Evolutionary conservation across 2,329 filamentous ascomycete species (phyloP), one percentile per base, ranked within the genome.

Genomic region (Cercospora sp.): DNA sequence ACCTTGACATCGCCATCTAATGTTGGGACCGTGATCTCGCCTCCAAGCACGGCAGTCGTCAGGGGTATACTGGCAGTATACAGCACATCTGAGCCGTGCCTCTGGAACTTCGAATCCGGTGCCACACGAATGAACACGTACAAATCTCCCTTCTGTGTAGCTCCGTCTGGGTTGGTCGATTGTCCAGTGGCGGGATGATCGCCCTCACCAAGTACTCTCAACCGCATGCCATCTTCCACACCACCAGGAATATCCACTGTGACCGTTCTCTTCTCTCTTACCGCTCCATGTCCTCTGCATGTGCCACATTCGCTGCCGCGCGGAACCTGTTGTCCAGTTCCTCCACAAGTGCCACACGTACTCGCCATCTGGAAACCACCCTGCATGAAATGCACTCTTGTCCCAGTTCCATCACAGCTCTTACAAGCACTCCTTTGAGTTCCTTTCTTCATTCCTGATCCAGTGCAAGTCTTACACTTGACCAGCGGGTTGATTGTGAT

Each of bases 311-410:
- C 92, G 10, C 89, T 90, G 55, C 93, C 93, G 73, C 87, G 88
- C 2, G 95, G 93, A 37, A 93, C 90, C 2, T 87, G 85, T 63
- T 89, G 83, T 59, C 95, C 95, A 55, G 87, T 89, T 3, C 95
- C 95, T 62, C 89, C 89, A 79, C 95, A 99, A 40, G 88, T 82
- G 21, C 87, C 85, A 80, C 95, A 99, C 1, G 93, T 96, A 70
- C 92, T 92, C 4, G 92, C 92, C 90, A 99, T 94, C 82, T 98
- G 94, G 82, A 99, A 98, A 26, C 93, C 94, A 64, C 93, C 93
- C 74, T 92, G 89, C 87, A 97, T 91, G 77, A 93, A 90, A 80
- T 97, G 93, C 60, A 98, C 90, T 66, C 92, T 86, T 43, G 91
- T 92, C 61, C 95, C 95, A 1, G 93, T 93, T 16, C 95, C 95